Conservation (phyloP, 768 basidiomycete genomes). For the Coprinopsis marcescibilis region DNA sequence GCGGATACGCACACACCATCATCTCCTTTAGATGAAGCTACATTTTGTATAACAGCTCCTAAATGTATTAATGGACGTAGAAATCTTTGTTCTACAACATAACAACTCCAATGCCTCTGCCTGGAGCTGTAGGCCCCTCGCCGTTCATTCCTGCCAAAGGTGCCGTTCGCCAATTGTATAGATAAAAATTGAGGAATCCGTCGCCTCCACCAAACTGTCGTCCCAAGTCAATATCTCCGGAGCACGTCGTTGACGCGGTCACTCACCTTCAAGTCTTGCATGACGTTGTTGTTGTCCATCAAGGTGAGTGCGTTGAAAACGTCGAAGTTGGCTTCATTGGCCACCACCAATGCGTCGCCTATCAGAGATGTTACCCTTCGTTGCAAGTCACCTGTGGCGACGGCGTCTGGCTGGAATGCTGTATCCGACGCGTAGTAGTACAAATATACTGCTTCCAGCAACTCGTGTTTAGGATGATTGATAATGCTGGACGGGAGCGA, state of each 20-base stretch:
- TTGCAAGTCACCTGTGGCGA: conserved; percentile 59
- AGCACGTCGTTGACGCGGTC: background rate
- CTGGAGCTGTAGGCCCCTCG: conserved; percentile 49
- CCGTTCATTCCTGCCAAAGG: conserved; percentile 66
- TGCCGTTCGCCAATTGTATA: conserved; percentile 93
- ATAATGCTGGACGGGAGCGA: conserved; percentile 93
- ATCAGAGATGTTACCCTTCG: conserved; percentile 67
- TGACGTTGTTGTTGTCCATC: conserved; percentile 86
- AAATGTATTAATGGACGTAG: background rate
- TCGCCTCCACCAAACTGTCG: conserved; percentile 87
- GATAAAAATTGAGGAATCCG: conserved; percentile 85
- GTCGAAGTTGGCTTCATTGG: conserved; percentile 84
- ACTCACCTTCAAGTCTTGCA: conserved; percentile 77
- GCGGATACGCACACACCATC: no score
- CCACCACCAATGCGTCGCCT: conserved; percentile 75
- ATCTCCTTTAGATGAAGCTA: no score
- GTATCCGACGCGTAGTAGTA: conserved; percentile 90
- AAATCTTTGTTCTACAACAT: conserved; percentile 60
- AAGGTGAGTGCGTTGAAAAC: conserved; percentile 94
- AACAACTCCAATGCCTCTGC: conserved; percentile 83
- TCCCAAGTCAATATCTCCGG: conserved; percentile 1
- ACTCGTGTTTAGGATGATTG: conserved; percentile 58
- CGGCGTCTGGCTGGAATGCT: conserved; percentile 56
- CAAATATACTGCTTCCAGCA: conserved; percentile 90
- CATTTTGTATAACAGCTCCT: conserved; percentile 4